Conservation (phyloP, 2,329 filamentous ascomycete genomes). For the Cercospora citrullina region DNA sequence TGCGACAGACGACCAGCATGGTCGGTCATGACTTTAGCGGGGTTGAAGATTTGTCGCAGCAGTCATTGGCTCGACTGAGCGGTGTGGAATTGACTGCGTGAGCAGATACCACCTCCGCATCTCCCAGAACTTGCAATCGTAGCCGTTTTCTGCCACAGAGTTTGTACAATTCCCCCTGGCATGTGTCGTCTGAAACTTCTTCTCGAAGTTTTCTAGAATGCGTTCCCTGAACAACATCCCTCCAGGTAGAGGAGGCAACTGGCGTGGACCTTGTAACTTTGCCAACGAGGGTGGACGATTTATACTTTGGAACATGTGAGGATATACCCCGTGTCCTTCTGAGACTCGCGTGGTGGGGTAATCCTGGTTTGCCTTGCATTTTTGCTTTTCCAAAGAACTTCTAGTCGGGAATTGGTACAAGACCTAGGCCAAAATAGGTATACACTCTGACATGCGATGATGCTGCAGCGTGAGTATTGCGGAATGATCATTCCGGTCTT, state of each 20-base stretch:
- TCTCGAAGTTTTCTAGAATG: constrained; percentile 12
- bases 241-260: background rate
- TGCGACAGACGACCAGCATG: background rate
- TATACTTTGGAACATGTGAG: background rate
- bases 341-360: background rate
- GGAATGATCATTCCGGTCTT: background rate
- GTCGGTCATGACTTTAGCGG: background rate
- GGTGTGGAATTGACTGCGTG: background rate
- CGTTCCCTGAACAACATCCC: background rate
- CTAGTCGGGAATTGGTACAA: background rate
- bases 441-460: background rate
- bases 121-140: background rate
- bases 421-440: background rate
- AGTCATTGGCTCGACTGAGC: background rate
- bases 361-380: background rate
- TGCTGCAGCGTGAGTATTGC: background rate
- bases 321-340: background rate
- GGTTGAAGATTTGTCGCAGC: background rate
- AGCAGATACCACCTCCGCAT: background rate
- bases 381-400: constrained; percentile 1
- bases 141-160: background rate
- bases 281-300: background rate
- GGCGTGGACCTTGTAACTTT: constrained; percentile 2
- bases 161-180: background rate
- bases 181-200: constrained; percentile 3